Evolutionary conservation across 2,329 filamentous ascomycete genomes (phyloP), one percentile per base, ranked within the genome.

Genomic region (Aspergillus uvarum): DNA sequence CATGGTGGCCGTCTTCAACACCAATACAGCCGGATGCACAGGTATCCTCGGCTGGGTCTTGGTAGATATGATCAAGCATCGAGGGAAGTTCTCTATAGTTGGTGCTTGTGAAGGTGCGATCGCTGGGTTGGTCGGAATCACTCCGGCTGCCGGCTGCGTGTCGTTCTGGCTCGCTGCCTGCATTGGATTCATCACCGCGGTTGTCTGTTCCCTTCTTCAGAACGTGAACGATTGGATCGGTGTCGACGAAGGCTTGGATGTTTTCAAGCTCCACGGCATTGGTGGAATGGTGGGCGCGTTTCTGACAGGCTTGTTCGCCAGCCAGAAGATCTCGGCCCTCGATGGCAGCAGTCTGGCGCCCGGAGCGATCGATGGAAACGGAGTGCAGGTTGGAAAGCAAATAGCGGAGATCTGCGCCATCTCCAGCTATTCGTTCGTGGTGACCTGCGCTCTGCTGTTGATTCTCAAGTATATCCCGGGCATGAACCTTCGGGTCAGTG

Each of bases 81-180:
- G 77, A 60, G 81, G 83, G 7, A 81, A 79, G 54, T 85, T 85
- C 70, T 82, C 80, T 14, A 78, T 84, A 7, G 81, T 85, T 1
- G 83, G 83, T 49, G 82, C 82, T 11, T 86, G 83, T 65, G 82
- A 83, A 59, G 83, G 84, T 47, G 83, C 82, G 26, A 85, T 86
- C 63, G 82, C 83, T 49, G 84, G 84, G 38, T 79, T 86, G 1
- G 83, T 86, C n/a, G 83, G 83, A n/a, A 85, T 85, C 68, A 85
- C 83, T 0, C 83, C 83, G 12, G 83, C 81, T 14, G 82, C 82
- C 12, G 82, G 82, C 54, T 84, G 77, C 63, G 81, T 84, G 21
- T 79, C 77, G 26, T 68, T 80, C 51, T 85, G 82, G 82, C 76
- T 82, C 35, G 83, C 82, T 16, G 83, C 81, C 1, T 74, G 83